phyloP scores from a whole-genome alignment of 2,329 filamentous ascomycete genomes.

The Coniochaeta pulveracea region DNA sequence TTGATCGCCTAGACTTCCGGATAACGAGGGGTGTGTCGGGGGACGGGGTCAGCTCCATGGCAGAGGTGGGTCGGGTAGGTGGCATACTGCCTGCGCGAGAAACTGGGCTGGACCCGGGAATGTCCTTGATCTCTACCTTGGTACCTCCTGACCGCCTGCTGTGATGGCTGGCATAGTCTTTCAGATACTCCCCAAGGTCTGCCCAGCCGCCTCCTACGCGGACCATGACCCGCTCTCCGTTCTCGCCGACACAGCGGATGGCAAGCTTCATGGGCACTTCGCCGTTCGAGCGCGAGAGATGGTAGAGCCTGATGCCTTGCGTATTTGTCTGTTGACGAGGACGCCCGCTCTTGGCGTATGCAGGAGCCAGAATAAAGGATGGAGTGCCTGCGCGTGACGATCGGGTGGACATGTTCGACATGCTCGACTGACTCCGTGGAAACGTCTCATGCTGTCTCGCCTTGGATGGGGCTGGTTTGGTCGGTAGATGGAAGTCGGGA shows the following conservation, averaged over 20 bases:
- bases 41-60: constrained; percentile 21
- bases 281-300: constrained; percentile 73
- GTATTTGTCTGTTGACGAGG: constrained; percentile 38
- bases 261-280: constrained; percentile 89
- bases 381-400: constrained; percentile 45
- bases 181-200: constrained; percentile 86
- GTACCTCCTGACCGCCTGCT: constrained; percentile 49
- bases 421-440: constrained; percentile 33
- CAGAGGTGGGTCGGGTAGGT: constrained; percentile 21
- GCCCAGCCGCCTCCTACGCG: constrained; percentile 98
- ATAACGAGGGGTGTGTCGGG: constrained; percentile 37
- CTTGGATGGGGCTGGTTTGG: constrained; percentile 17
- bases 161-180: constrained; percentile 88
- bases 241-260: constrained; percentile 82
- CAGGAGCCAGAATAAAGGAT: constrained; percentile 60
- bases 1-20: constrained; percentile 39
- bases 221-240: constrained; percentile 91
- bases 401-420: constrained; percentile 25
- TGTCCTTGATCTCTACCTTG: constrained; percentile 48
- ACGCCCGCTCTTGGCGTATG: constrained; percentile 33
- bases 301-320: constrained; percentile 81
- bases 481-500: constrained; percentile 41
- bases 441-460: constrained; percentile 27
- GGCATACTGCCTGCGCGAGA: constrained; percentile 20
- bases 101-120: constrained; percentile 21